Evolutionary conservation across 495 filamentous ascomycete genomes (phyloP).

Genomic region (Aspergillus sparsus): DNA sequence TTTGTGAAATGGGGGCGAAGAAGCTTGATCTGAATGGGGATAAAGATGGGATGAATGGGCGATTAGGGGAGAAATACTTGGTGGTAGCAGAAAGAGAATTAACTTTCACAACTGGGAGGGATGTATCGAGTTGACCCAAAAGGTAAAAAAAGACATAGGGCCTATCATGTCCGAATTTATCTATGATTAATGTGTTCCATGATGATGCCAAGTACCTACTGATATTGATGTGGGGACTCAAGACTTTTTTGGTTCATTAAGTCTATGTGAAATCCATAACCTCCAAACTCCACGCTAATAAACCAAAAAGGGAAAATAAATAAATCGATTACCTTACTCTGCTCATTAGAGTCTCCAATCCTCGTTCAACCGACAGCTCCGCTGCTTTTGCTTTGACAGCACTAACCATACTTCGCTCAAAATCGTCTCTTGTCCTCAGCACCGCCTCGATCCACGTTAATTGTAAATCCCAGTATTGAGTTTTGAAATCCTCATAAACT

Average conservation of each 20-base stretch:
- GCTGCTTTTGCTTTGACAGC: slow-evolving; percentile 82
- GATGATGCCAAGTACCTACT: too few relatives aligned
- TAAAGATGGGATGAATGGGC: slow-evolving; percentile 31
- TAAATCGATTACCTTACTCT: slow-evolving; percentile 65
- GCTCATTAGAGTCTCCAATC: slow-evolving; percentile 85
- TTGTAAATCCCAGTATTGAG: slow-evolving; percentile 89
- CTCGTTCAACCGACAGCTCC: slow-evolving; percentile 75
- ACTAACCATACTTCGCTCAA: slow-evolving; percentile 85
- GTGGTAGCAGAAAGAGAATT: slow-evolving; percentile 37
- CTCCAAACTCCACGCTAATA: slow-evolving; percentile 29
- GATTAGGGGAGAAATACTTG: slow-evolving; percentile 46
- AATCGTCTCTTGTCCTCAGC: slow-evolving; percentile 83
- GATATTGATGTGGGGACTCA: too few relatives aligned
- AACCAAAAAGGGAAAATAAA: slow-evolving; percentile 4
- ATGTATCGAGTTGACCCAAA: too few relatives aligned
- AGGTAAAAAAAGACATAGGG: too few relatives aligned
- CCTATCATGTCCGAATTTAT: too few relatives aligned
- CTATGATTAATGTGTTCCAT: too few relatives aligned
- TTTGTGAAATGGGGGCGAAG: slow-evolving; percentile 80
- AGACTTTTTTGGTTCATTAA: neutral
- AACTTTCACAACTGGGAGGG: neutral
- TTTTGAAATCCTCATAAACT: slow-evolving; percentile 81
- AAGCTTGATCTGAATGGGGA: slow-evolving; percentile 43
- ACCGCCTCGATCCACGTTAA: slow-evolving; percentile 97
- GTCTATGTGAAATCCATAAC: neutral